A percentile compares a stretch with the other conserved stretches of the same genome.
Evolutionary conservation across 73 alveolate species (phyloP).

Genomic region (Uronychia setigera): DNA sequence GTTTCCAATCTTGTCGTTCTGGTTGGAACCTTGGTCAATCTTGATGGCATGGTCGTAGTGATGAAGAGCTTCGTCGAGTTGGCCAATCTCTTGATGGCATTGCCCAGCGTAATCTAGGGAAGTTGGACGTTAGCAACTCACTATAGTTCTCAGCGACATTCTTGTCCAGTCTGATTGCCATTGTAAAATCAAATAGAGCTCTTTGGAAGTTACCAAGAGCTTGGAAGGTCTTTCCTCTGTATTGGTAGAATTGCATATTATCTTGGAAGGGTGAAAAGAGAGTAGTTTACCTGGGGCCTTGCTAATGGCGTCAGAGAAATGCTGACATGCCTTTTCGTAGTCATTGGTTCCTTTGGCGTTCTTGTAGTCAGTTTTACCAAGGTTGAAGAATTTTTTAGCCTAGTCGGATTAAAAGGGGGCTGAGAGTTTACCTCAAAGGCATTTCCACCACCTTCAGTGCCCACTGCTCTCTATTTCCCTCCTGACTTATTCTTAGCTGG

Average conservation of each 20-base stretch:
- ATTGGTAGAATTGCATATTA: conserved; percentile 65
- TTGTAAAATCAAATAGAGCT: conserved; percentile 77
- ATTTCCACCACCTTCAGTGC: neutral
- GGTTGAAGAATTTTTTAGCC: conserved; percentile 1
- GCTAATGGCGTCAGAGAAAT: conserved; percentile 75
- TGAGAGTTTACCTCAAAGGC: neutral
- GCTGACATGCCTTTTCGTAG: conserved; percentile 69
- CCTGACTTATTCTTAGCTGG: neutral
- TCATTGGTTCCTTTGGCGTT: conserved; percentile 64
- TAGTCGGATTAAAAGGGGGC: neutral
- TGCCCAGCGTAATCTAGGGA: conserved; percentile 43
- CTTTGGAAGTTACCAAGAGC: conserved; percentile 67
- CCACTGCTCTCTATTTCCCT: neutral
- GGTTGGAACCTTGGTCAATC: conserved; percentile 57
- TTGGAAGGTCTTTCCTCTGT: conserved; percentile 73
- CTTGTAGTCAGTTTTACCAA: conserved; percentile 3
- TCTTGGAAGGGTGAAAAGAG: neutral
- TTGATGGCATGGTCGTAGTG: conserved; percentile 82
- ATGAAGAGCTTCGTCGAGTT: conserved; percentile 80
- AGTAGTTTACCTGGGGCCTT: conserved; percentile 18
- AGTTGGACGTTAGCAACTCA: neutral
- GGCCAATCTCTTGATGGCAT: conserved; percentile 59
- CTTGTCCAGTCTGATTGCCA: conserved; percentile 57
- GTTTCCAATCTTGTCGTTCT: conserved; percentile 59
- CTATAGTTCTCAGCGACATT: conserved; percentile 34